A percentile compares a stretch with the other conserved stretches of the same genome.
phyloP scores from a whole-genome alignment of 139 green algal species.

The Pseudopediastrum boryanum region DNA sequence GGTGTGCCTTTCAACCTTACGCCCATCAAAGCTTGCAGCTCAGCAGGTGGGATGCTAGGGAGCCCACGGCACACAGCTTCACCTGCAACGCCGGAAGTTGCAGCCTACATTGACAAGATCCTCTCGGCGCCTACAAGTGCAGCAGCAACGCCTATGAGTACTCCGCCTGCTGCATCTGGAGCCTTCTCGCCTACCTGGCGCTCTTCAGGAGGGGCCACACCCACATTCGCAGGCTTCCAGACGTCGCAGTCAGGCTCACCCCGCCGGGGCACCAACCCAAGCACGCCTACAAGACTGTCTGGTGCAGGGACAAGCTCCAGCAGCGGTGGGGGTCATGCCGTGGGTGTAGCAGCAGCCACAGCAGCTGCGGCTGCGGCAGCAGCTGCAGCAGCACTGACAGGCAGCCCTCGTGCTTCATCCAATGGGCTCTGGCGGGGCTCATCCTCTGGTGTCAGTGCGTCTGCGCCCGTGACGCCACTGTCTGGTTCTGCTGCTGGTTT shows the following conservation, averaged over 20 bases:
- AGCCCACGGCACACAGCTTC: conserved; percentile 16
- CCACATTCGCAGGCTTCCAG: too few relatives aligned
- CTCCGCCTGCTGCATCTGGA: too few relatives aligned
- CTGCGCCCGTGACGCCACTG: too few relatives aligned
- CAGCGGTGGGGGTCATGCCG: not conserved
- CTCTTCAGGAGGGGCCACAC: too few relatives aligned
- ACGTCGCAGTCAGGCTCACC: conserved; percentile 22
- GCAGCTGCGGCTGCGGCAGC: conserved; percentile 30
- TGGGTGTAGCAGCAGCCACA: not conserved
- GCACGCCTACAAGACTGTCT: conserved; percentile 24
- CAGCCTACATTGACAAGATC: conserved; percentile 24
- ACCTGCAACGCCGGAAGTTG: conserved; percentile 3
- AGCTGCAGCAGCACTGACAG: conserved; percentile 16
- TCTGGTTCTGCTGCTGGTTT: too few relatives aligned
- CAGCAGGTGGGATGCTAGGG: conserved; percentile 6
- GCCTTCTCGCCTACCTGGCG: too few relatives aligned
- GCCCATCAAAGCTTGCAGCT: not conserved
- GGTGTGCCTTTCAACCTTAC: not conserved
- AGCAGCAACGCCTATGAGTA: conserved; percentile 12
- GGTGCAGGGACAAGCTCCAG: not conserved
- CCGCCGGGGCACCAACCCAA: not conserved
- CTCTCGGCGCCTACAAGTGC: conserved; percentile 29
- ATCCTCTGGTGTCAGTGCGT: too few relatives aligned
- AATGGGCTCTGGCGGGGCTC: too few relatives aligned
- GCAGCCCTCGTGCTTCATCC: conserved; percentile 13